These are phyloP conservation scores for Cryptococcus sp. DNA, from an alignment of 1,284 basidiomycete genomes.

Conservation along the genomic window DNA sequence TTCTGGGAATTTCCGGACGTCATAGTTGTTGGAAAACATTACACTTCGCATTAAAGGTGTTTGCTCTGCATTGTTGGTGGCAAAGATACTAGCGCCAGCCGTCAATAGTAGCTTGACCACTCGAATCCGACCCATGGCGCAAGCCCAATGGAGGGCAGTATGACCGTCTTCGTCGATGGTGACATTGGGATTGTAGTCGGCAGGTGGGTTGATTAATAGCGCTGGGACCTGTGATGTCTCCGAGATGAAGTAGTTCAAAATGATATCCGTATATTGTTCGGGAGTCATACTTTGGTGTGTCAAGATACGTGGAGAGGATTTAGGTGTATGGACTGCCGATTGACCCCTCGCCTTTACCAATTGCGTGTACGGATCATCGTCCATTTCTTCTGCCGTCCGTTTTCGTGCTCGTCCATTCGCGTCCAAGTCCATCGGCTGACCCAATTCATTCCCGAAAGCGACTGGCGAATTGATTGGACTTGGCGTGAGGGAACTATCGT, in stretches of 20 bases:
- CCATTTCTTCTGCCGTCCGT: constrained; percentile 34
- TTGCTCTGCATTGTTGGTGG: constrained; percentile 94
- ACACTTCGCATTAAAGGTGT: constrained; percentile 97
- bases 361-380: constrained; percentile 38
- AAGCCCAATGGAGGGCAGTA: constrained; percentile 97
- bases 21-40: constrained; percentile 99
- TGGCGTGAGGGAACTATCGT: constrained; percentile 78
- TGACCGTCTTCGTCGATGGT: constrained; percentile 98
- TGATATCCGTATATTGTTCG: constrained; percentile 79
- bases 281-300: constrained; percentile 38
- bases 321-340: constrained; percentile 41
- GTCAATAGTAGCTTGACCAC: constrained; percentile 93
- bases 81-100: constrained; percentile 94
- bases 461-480: constrained; percentile 60
- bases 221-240: constrained; percentile 90
- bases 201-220: constrained; percentile 81
- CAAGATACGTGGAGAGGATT: constrained; percentile 20
- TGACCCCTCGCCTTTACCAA: constrained; percentile 33
- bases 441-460: neutral
- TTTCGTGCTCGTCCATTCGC: constrained; percentile 17
- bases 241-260: constrained; percentile 98
- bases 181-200: constrained; percentile 93
- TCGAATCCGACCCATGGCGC: constrained; percentile 96
- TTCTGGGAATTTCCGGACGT: constrained; percentile 97
- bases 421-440: neutral